Percentiles rank a stretch among this genome's conserved stretches.
Evolutionary conservation across 257 asterid species (phyloP).

Genomic region (Nyctanthes arbortristis): DNA sequence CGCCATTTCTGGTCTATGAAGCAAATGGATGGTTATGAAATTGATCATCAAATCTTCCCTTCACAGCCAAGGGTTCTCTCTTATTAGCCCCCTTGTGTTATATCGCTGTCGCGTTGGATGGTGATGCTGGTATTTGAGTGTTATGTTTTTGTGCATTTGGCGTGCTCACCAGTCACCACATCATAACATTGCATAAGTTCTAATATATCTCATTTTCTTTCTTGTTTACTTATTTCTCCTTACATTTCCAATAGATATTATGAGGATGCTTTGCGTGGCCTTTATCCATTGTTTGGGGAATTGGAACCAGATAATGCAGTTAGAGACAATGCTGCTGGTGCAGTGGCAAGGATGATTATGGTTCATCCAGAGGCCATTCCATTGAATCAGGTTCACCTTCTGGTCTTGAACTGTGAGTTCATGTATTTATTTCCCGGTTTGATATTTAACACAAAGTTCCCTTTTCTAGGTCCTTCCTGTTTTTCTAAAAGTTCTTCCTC

Average conservation of each 20-base stretch:
- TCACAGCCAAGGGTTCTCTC: constrained; percentile 8
- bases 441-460: constrained; percentile 15
- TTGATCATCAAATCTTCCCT: constrained; percentile 8
- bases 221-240: constrained; percentile 23
- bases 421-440: constrained; percentile 15
- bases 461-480: constrained; percentile 81
- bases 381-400: constrained; percentile 66
- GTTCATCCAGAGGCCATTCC: constrained; percentile 87
- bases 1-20: neutral
- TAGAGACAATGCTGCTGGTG: constrained; percentile 98
- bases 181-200: neutral
- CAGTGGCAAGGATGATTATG: constrained; percentile 97
- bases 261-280: constrained; percentile 64
- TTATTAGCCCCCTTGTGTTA: neutral
- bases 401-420: constrained; percentile 8
- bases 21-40: neutral
- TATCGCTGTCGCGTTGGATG: neutral
- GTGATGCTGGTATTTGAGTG: neutral
- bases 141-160: neutral
- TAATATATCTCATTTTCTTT: constrained; percentile 4
- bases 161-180: neutral
- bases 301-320: constrained; percentile 95
- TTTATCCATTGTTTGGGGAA: constrained; percentile 83
- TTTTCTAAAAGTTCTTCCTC: constrained; percentile 87
- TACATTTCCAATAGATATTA: constrained; percentile 55